Percentiles rank a stretch among this genome's conserved stretches.
phyloP scores from a whole-genome alignment of 2,329 filamentous ascomycete species.

The Didymella keratinophila region DNA sequence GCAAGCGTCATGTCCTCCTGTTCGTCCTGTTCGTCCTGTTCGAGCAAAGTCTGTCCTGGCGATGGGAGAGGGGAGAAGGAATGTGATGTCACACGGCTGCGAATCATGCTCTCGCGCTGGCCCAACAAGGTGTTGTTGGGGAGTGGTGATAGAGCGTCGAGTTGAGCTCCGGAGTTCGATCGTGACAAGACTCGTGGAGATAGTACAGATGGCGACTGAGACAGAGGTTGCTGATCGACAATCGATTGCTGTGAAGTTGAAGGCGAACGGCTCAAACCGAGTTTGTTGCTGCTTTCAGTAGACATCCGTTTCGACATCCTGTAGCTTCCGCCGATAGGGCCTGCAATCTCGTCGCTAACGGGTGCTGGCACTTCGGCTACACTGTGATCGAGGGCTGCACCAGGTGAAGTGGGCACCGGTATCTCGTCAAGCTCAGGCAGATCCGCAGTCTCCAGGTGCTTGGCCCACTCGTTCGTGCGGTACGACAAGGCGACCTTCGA shows the following conservation, averaged over 20 bases:
- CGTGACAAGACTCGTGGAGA: slow-evolving; percentile 30
- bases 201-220: slow-evolving; percentile 31
- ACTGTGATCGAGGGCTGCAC: slow-evolving; percentile 47
- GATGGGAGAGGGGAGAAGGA: slow-evolving; percentile 48
- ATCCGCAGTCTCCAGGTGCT: slow-evolving; percentile 82
- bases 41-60: slow-evolving; percentile 35
- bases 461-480: slow-evolving; percentile 95
- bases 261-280: slow-evolving; percentile 28
- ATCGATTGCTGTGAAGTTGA: slow-evolving; percentile 37
- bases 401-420: slow-evolving; percentile 57
- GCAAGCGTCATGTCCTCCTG: slow-evolving; percentile 76
- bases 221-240: slow-evolving; percentile 22
- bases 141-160: slow-evolving; percentile 35
- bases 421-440: slow-evolving; percentile 71
- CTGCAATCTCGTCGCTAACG: slow-evolving; percentile 38
- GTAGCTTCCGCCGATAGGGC: slow-evolving; percentile 29
- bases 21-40: slow-evolving; percentile 58
- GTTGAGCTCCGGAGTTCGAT: slow-evolving; percentile 27
- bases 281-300: slow-evolving; percentile 30
- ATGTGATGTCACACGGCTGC: slow-evolving; percentile 49
- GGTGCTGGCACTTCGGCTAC: slow-evolving; percentile 65
- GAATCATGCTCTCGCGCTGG: slow-evolving; percentile 62
- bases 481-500: slow-evolving; percentile 83
- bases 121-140: slow-evolving; percentile 60
- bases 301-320: slow-evolving; percentile 39